These are phyloP conservation scores for Phytophthora pisi DNA, from an alignment of 352 stramenopile genomes.

Conservation along the genomic window DNA sequence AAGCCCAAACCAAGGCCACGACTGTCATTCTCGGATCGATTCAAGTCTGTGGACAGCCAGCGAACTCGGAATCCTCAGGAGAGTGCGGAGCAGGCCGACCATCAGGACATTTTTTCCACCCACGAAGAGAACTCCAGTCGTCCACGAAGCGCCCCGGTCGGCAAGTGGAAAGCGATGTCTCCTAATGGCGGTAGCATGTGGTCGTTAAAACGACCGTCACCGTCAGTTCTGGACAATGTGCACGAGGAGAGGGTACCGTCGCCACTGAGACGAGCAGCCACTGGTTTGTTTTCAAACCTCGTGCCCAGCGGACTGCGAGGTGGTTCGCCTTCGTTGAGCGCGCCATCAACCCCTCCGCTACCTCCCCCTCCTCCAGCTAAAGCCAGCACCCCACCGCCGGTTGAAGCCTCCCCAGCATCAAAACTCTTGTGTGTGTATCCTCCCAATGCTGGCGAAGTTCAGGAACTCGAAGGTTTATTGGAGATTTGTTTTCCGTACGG, in stretches of 20 bases:
- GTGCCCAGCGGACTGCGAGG: constrained; percentile 38
- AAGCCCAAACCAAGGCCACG: constrained; percentile 44
- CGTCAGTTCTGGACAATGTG: constrained; percentile 36
- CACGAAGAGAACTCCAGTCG: constrained; percentile 19
- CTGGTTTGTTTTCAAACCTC: constrained; percentile 43
- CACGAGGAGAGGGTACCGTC: constrained; percentile 33
- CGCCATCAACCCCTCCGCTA: constrained; percentile 31
- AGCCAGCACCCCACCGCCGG: constrained; percentile 4
- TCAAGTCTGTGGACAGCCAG: constrained; percentile 52
- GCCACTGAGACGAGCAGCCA: constrained; percentile 30
- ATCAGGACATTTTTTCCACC: constrained; percentile 11
- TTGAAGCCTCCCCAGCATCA: constrained; percentile 27
- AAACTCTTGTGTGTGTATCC: constrained; percentile 65
- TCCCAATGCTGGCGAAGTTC: constrained; percentile 44
- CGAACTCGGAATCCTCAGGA: constrained; percentile 50
- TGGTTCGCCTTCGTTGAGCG: constrained; percentile 12
- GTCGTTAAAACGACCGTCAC: constrained; percentile 32
- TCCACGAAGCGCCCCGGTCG: constrained; percentile 13
- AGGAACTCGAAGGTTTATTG: constrained; percentile 65
- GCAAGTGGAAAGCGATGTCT: constrained; percentile 38
- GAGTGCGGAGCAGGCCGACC: constrained; percentile 29
- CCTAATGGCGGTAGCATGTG: constrained; percentile 28
- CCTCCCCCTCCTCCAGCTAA: constrained; percentile 15
- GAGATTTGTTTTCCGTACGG: constrained; percentile 84
- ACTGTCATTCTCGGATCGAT: constrained; percentile 36